Evolutionary conservation across 1,284 basidiomycete genomes (phyloP).

Genomic region (Cryptococcus wingfieldii): DNA sequence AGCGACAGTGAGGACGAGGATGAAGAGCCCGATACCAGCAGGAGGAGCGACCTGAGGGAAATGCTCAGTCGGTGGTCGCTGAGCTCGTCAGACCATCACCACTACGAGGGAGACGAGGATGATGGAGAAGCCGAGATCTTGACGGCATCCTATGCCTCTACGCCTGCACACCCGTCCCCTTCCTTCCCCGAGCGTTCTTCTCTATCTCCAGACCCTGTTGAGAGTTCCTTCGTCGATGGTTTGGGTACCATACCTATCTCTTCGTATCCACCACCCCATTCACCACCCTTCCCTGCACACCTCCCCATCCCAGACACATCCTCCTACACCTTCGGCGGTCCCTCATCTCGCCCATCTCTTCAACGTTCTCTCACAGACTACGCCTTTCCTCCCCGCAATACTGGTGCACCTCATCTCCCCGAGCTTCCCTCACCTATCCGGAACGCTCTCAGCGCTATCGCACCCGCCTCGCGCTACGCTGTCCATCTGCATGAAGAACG

Average conservation of each 20-base stretch:
- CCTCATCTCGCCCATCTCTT: slow-evolving; percentile 14
- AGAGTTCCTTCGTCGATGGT: slow-evolving; percentile 8
- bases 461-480: too few species aligned
- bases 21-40: slow-evolving; percentile 8
- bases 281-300: too few species aligned
- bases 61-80: slow-evolving; percentile 2
- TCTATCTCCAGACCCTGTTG: slow-evolving; percentile 14
- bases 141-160: slow-evolving; percentile 17
- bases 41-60: not conserved
- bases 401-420: not conserved
- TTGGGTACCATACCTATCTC: slow-evolving; percentile 17
- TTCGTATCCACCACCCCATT: slow-evolving; percentile 14
- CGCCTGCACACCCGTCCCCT: slow-evolving; percentile 27
- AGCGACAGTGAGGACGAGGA: slow-evolving; percentile 13
- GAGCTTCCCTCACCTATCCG: too few species aligned
- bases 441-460: too few species aligned
- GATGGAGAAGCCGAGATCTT: slow-evolving; percentile 16
- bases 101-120: slow-evolving; percentile 21
- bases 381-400: slow-evolving; percentile 1
- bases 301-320: not conserved
- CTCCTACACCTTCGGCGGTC: slow-evolving; percentile 15
- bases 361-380: slow-evolving; percentile 4
- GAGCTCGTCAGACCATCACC: slow-evolving; percentile 12
- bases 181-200: slow-evolving; percentile 16
- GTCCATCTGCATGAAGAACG: too few species aligned